Percentiles rank a stretch among this genome's conserved stretches.
Evolutionary conservation across 192 early-diverging fungal species (phyloP).

Genomic region (Chytriomyces sp.): DNA sequence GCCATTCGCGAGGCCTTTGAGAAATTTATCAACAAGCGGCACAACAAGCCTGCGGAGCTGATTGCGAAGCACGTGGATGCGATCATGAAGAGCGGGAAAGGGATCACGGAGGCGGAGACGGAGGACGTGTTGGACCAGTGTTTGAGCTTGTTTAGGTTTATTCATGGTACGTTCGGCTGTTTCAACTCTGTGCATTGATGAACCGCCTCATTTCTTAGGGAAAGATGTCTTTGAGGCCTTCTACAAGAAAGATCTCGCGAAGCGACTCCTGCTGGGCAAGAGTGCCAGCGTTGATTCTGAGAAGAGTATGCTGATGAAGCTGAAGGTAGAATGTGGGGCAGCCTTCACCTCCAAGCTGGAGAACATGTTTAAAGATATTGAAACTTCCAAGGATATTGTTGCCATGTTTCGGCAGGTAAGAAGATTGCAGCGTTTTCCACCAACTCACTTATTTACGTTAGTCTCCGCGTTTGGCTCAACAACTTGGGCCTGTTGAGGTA

Average conservation of each 20-base stretch:
- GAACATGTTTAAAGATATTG: slow-evolving; percentile 96
- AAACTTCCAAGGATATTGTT: slow-evolving; percentile 75
- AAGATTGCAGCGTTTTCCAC: background rate
- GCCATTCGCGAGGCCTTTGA: slow-evolving; percentile 83
- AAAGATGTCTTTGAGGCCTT: slow-evolving; percentile 98
- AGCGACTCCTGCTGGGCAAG: slow-evolving; percentile 73
- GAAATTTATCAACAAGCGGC: slow-evolving; percentile 76
- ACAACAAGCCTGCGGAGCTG: slow-evolving; percentile 85
- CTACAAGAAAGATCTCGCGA: slow-evolving; percentile 91
- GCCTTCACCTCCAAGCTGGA: slow-evolving; percentile 93
- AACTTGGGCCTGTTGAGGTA: slow-evolving; percentile 58
- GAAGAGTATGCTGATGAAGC: slow-evolving; percentile 78
- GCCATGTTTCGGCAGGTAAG: slow-evolving; percentile 46
- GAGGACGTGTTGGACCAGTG: slow-evolving; percentile 76
- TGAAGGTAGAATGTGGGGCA: slow-evolving; percentile 88
- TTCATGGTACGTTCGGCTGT: slow-evolving; percentile 47
- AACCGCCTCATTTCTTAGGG: slow-evolving; percentile 40
- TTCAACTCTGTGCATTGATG: slow-evolving; percentile 1
- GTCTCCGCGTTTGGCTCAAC: slow-evolving; percentile 33
- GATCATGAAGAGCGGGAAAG: slow-evolving; percentile 80
- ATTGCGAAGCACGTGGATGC: slow-evolving; percentile 93
- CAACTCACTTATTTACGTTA: slow-evolving; percentile 1
- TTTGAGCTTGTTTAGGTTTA: slow-evolving; percentile 85
- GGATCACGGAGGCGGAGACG: slow-evolving; percentile 61
- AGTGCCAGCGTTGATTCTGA: slow-evolving; percentile 86